phyloP scores from a whole-genome alignment of 352 stramenopile genomes.

The Phytophthora hibernalis region DNA sequence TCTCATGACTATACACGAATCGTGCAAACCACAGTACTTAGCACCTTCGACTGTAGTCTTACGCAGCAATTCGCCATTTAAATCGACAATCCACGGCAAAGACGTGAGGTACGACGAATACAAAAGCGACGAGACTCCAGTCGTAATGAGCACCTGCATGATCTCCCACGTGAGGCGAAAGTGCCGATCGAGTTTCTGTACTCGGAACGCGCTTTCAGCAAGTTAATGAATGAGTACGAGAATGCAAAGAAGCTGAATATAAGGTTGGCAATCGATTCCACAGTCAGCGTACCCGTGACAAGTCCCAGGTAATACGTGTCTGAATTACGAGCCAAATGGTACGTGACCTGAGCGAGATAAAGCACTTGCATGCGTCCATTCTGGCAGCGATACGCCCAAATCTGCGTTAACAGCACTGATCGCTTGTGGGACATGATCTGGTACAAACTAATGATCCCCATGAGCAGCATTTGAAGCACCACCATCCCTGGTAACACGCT shows the following conservation, averaged over 20 bases:
- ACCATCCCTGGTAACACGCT: conserved; percentile 36
- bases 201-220: conserved; percentile 30
- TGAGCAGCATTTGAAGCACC: conserved; percentile 38
- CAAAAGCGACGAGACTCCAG: conserved; percentile 9
- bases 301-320: conserved; percentile 32
- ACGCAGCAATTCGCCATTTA: conserved; percentile 26
- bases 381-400: conserved; percentile 36
- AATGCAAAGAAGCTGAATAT: conserved; percentile 34
- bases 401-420: conserved; percentile 39
- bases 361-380: conserved; percentile 35
- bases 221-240: conserved; percentile 36
- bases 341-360: conserved; percentile 29
- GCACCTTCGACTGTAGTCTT: conserved; percentile 31
- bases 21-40: conserved; percentile 37
- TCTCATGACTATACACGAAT: conserved; percentile 40
- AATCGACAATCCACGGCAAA: conserved; percentile 32
- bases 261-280: conserved; percentile 30
- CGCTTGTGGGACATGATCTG: conserved; percentile 41
- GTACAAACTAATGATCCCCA: conserved; percentile 38
- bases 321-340: conserved; percentile 27
- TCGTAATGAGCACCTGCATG: conserved; percentile 28
- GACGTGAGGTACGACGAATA: conserved; percentile 19
- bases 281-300: conserved; percentile 29
- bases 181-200: conserved; percentile 41
- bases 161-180: conserved; percentile 42